These are phyloP conservation scores for Candida albicans DNA, from an alignment of 1,139 yeast genomes.

Conservation along the genomic window DNA sequence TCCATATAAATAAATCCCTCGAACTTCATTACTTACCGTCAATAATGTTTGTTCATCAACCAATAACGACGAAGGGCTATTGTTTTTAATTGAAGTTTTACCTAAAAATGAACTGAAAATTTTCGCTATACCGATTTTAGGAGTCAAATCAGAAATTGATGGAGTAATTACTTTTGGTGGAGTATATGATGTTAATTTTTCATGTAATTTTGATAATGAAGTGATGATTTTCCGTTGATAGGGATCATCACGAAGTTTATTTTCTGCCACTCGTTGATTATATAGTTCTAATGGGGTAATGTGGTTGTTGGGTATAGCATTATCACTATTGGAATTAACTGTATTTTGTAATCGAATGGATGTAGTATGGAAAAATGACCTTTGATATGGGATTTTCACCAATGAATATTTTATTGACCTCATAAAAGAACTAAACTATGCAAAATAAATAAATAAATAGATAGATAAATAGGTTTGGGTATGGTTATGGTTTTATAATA, in stretches of 20 bases:
- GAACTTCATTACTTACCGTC: conserved; percentile 34
- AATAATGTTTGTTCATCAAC: conserved; percentile 17
- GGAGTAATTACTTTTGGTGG: conserved; percentile 62
- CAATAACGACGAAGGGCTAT: conserved; percentile 1
- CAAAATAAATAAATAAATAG: not conserved
- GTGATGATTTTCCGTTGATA: conserved; percentile 65
- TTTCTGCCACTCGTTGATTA: conserved; percentile 51
- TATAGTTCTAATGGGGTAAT: conserved; percentile 60
- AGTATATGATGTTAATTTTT: conserved; percentile 41
- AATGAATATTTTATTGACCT: not conserved
- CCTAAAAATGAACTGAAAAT: conserved; percentile 38
- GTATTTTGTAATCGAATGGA: not conserved
- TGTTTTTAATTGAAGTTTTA: conserved; percentile 11
- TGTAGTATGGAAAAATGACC: too few species aligned
- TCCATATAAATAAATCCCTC: conserved; percentile 89
- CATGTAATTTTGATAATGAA: conserved; percentile 54
- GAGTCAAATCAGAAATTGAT: conserved; percentile 44
- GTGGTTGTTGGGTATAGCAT: conserved; percentile 1
- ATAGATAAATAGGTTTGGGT: not conserved
- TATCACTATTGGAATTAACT: not conserved
- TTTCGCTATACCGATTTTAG: conserved; percentile 45
- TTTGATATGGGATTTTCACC: too few species aligned
- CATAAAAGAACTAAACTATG: not conserved
- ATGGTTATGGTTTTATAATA: too few species aligned
- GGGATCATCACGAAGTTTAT: conserved; percentile 61